phyloP scores from a whole-genome alignment of 306 rosid species.

The Sphenostylis stenocarpa region DNA sequence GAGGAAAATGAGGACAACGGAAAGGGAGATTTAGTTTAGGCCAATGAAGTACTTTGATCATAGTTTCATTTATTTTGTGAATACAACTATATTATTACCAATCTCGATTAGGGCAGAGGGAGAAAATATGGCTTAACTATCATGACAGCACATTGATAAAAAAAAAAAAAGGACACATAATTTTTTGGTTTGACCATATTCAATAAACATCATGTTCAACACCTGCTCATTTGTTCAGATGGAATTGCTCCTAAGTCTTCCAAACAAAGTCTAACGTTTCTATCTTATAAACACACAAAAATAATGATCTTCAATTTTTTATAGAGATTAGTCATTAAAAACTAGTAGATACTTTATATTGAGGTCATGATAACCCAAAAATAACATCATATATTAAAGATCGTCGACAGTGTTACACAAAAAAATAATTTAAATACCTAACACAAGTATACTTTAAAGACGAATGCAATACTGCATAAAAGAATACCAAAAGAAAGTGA shows the following conservation, averaged over 20 bases:
- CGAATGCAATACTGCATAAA: not conserved
- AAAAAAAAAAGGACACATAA: constrained; percentile 22
- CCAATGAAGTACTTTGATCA: constrained; percentile 33
- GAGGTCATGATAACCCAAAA: not conserved
- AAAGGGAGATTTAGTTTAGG: constrained; percentile 30
- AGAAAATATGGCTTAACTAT: constrained; percentile 2
- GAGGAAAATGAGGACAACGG: constrained; percentile 34
- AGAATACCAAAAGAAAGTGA: not conserved
- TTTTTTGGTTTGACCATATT: constrained; percentile 16
- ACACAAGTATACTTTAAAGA: not conserved
- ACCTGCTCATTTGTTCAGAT: too few relatives aligned
- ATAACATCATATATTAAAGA: not conserved
- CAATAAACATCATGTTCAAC: not conserved
- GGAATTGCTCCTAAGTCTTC: too few relatives aligned
- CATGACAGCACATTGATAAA: not conserved
- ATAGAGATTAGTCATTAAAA: too few relatives aligned
- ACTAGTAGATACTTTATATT: too few relatives aligned
- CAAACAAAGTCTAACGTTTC: too few relatives aligned
- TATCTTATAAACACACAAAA: too few relatives aligned
- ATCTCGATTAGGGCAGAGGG: constrained; percentile 35
- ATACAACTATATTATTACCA: constrained; percentile 29
- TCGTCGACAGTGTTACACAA: not conserved
- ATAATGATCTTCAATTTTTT: too few relatives aligned
- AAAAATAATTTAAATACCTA: not conserved
- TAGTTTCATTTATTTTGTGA: constrained; percentile 37